A percentile compares a stretch with the other conserved stretches of the same genome.
Evolutionary conservation across 1,139 yeast species (phyloP).

Genomic region (Zygoascus meyerae): DNA sequence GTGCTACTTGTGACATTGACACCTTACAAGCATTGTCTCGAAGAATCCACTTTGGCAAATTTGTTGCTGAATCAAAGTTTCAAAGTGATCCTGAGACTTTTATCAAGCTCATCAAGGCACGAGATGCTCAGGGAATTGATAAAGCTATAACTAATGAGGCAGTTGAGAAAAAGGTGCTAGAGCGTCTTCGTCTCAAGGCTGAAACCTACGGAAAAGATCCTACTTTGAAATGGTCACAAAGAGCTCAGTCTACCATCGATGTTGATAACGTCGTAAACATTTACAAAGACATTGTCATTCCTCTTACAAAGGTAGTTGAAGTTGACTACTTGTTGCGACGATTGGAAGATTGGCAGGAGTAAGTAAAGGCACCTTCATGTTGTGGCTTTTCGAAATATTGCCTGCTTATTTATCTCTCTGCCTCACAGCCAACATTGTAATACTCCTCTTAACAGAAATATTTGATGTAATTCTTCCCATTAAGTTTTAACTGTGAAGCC

Average conservation of each 20-base stretch:
- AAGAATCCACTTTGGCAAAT: slow-evolving; percentile 92
- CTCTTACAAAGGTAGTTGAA: slow-evolving; percentile 91
- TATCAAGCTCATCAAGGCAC: slow-evolving; percentile 55
- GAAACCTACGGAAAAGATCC: slow-evolving; percentile 88
- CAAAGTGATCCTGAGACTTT: slow-evolving; percentile 60
- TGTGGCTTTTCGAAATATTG: background rate
- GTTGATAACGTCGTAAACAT: slow-evolving; percentile 76
- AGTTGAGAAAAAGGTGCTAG: slow-evolving; percentile 79
- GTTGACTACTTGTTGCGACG: slow-evolving; percentile 83
- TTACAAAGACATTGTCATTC: slow-evolving; percentile 84
- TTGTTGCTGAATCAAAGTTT: slow-evolving; percentile 94
- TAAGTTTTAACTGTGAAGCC: no score
- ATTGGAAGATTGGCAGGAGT: slow-evolving; percentile 46
- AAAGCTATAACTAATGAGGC: slow-evolving; percentile 77
- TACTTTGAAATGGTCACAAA: slow-evolving; percentile 57
- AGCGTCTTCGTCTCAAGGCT: slow-evolving; percentile 73
- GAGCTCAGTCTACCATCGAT: slow-evolving; percentile 68
- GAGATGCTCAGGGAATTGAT: slow-evolving; percentile 69
- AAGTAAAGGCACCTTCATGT: no score
- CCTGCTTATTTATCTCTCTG: background rate
- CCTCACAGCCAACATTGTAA: no score
- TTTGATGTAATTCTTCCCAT: no score
- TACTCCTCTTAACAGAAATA: no score
- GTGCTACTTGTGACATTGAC: slow-evolving; percentile 78
- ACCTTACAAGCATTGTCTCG: slow-evolving; percentile 85